Evolutionary conservation across 257 asterid species (phyloP).

Genomic region (Jasminum sambac): DNA sequence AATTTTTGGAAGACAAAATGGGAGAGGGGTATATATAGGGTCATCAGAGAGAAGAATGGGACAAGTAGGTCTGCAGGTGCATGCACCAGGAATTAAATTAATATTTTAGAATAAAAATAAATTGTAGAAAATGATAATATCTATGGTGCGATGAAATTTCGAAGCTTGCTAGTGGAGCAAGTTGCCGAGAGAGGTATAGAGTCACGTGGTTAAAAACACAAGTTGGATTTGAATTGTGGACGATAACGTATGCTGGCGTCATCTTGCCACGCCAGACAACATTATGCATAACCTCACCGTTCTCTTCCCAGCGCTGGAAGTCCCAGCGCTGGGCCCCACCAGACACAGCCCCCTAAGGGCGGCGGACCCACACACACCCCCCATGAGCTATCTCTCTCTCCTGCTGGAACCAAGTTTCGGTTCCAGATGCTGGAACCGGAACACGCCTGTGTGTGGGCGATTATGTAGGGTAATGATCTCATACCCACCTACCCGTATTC

Average conservation of each 20-base stretch:
- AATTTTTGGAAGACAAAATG: slow-evolving; percentile 12
- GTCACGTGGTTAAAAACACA: slow-evolving; percentile 43
- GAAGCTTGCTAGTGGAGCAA: slow-evolving; percentile 56
- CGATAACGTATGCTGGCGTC: slow-evolving; percentile 20
- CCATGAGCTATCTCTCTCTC: too few relatives aligned
- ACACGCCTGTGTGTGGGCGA: too few relatives aligned
- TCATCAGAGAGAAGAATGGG: not conserved
- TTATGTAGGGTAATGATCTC: too few relatives aligned
- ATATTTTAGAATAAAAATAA: not conserved
- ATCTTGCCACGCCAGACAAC: not conserved
- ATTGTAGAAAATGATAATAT: not conserved
- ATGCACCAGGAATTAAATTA: slow-evolving; percentile 33
- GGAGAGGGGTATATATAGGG: slow-evolving; percentile 35
- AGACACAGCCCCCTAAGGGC: too few relatives aligned
- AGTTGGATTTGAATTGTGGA: not conserved
- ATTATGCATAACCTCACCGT: too few relatives aligned
- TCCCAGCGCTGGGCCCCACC: too few relatives aligned
- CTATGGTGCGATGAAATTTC: slow-evolving; percentile 45
- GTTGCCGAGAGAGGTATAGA: slow-evolving; percentile 26
- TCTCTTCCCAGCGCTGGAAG: too few relatives aligned
- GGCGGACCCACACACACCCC: too few relatives aligned
- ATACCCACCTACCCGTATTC: too few relatives aligned
- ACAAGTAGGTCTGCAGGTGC: slow-evolving; percentile 33
- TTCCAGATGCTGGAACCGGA: too few relatives aligned
- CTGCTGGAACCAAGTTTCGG: too few relatives aligned